Evolutionary conservation across 116 monocot species (phyloP).

Genomic region (Zostera marina): DNA sequence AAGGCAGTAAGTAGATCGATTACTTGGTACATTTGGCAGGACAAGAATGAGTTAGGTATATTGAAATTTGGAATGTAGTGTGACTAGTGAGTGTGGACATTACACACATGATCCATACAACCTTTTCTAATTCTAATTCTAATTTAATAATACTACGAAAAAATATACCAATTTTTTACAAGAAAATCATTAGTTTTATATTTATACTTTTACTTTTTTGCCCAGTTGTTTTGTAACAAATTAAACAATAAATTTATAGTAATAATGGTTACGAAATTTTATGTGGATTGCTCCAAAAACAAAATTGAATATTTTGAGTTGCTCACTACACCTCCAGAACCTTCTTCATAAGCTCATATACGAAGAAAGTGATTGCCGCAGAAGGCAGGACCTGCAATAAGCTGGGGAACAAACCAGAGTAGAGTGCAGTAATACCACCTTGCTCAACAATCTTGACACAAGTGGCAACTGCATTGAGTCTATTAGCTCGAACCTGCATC

Average conservation of each 20-base stretch:
- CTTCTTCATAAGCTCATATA: conserved; percentile 94
- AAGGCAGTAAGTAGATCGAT: conserved; percentile 33
- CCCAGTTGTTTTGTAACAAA: no score
- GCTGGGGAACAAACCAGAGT: conserved; percentile 86
- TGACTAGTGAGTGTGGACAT: neutral
- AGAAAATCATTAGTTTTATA: no score
- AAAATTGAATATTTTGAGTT: neutral
- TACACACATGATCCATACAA: no score
- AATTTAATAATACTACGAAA: no score
- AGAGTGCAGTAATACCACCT: conserved; percentile 78
- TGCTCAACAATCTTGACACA: conserved; percentile 68
- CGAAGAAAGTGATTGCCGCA: conserved; percentile 80
- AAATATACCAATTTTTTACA: no score
- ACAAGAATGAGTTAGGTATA: neutral
- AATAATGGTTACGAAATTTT: no score
- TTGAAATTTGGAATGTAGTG: neutral
- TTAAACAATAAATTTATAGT: no score
- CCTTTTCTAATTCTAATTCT: no score
- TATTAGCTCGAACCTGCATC: conserved; percentile 69
- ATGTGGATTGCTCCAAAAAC: no score
- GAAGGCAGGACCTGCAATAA: conserved; percentile 88
- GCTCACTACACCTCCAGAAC: conserved; percentile 65
- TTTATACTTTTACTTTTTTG: no score
- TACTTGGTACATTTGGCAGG: neutral
- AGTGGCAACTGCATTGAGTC: conserved; percentile 68